Evolutionary conservation across 1,284 basidiomycete genomes (phyloP), one percentile per base, ranked within the genome.

Genomic region (Rhodotorula sp.): DNA sequence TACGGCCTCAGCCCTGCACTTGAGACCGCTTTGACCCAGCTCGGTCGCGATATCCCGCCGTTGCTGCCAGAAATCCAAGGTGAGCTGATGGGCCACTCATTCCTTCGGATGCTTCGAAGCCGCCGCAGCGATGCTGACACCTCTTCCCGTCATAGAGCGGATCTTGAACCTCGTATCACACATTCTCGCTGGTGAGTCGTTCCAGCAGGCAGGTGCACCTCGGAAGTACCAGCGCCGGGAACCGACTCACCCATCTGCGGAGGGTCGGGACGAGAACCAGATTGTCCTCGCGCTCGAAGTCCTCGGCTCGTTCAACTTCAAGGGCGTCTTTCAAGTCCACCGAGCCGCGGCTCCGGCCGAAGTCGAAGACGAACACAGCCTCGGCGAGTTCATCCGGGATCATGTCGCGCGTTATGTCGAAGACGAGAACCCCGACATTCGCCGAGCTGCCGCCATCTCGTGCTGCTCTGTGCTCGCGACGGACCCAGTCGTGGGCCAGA

Each of bases 401-500:
- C 92, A 91, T 75, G 95, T 95, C 6, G 83, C 99, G 29, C 94
- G 93, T 0, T 99, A 96, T 80, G 85, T 98, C 33, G 95, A 99
- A 78, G 89, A 97, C 77, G 96, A 99, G 79, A 87, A 89, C 76
- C 81, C 90, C 1, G 93, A 95, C 67, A 90, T 99, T 7, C 86
- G 96, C 29, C 86, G 90, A 66, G 93, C 93, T 24, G 95, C 96
- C 22, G 95, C 96, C 3, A 81, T 93, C 64, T 95, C 95, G 0
- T 98, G 95, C 78, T 97, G 93, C 76, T 88, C 86, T 69, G 86
- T 95, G 51, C 96, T 98, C 78, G 89, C 95, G 68, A 89, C 90
- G 72, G 96, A 99, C 81, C 95, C 95, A 0, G 97, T 99, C 70
- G 95, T 93, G 80, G 93, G 91, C 77, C 95, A 98, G 82, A 90